Percentiles rank a stretch among this genome's conserved stretches.
Evolutionary conservation across 2,329 filamentous ascomycete genomes (phyloP).

Genomic region (Hymenoscyphus fructigenus): DNA sequence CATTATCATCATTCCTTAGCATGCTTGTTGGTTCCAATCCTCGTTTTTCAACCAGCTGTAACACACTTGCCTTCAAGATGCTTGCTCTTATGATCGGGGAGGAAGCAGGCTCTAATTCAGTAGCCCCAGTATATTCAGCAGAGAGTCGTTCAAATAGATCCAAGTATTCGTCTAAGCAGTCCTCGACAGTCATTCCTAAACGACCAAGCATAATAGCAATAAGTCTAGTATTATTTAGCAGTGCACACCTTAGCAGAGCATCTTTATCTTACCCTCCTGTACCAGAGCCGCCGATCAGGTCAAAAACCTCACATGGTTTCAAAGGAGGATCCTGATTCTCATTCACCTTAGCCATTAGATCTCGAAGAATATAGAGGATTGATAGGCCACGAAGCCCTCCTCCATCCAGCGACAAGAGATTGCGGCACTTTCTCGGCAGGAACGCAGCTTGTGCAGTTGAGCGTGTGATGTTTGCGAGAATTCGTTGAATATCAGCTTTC

Average conservation of each 20-base stretch:
- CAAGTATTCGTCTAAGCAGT: conserved; percentile 43
- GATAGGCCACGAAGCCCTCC: conserved; percentile 40
- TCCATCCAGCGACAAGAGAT: conserved; percentile 32
- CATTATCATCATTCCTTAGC: conserved; percentile 8
- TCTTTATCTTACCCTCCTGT: conserved; percentile 37
- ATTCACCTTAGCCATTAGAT: conserved; percentile 35
- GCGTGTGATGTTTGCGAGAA: conserved; percentile 3
- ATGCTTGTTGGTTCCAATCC: background rate
- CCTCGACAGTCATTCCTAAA: conserved; percentile 43
- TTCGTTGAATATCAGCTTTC: background rate
- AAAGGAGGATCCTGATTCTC: conserved; percentile 26
- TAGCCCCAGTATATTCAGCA: conserved; percentile 3
- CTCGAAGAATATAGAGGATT: conserved; percentile 36
- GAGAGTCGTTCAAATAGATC: conserved; percentile 14
- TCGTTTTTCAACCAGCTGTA: conserved; percentile 7
- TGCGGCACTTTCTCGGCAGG: conserved; percentile 4
- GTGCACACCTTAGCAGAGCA: background rate
- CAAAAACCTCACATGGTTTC: conserved; percentile 39
- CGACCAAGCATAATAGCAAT: conserved; percentile 49
- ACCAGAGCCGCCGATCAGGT: conserved; percentile 42
- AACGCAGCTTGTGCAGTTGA: conserved; percentile 5
- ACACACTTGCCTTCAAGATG: conserved; percentile 1
- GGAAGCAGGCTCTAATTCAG: conserved; percentile 3
- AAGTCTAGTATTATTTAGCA: conserved; percentile 34
- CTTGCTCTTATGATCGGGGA: conserved; percentile 5